These are phyloP conservation scores for Cystobasidiopsis lactophilus DNA, from an alignment of 768 basidiomycete species.

Conservation along the genomic window DNA sequence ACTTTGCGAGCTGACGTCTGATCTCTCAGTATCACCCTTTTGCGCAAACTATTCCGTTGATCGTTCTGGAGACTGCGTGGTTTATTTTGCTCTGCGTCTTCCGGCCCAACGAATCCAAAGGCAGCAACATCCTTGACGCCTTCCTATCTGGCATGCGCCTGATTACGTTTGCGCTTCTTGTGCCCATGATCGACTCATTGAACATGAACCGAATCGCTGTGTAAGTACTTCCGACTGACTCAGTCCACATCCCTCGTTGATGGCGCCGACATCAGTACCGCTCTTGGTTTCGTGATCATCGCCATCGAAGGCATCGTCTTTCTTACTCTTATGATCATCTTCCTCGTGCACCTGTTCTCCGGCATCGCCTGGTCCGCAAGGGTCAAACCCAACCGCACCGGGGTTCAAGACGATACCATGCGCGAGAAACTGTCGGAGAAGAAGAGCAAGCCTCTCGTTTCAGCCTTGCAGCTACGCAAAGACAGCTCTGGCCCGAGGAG, in stretches of 20 bases:
- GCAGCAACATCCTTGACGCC: conserved; percentile 6
- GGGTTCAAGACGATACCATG: neutral
- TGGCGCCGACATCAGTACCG: neutral
- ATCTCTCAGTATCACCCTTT: conserved; percentile 1
- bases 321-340: neutral
- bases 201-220: conserved; percentile 6
- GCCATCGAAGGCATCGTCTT: neutral
- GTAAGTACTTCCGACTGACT: neutral
- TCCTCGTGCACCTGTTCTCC: neutral
- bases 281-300: conserved; percentile 8
- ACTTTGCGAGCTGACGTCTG: neutral
- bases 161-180: conserved; percentile 1
- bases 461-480: neutral
- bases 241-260: neutral
- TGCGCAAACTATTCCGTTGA: conserved; percentile 9
- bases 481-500: neutral
- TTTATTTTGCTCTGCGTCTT: conserved; percentile 3
- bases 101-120: conserved; percentile 2
- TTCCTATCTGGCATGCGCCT: conserved; percentile 5
- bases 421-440: neutral
- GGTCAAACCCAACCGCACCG: neutral
- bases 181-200: neutral
- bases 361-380: neutral
- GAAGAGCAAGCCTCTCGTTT: neutral
- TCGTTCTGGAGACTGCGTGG: conserved; percentile 3